phyloP scores from a whole-genome alignment of 495 filamentous ascomycete species.

The Podospora tetraspora region DNA sequence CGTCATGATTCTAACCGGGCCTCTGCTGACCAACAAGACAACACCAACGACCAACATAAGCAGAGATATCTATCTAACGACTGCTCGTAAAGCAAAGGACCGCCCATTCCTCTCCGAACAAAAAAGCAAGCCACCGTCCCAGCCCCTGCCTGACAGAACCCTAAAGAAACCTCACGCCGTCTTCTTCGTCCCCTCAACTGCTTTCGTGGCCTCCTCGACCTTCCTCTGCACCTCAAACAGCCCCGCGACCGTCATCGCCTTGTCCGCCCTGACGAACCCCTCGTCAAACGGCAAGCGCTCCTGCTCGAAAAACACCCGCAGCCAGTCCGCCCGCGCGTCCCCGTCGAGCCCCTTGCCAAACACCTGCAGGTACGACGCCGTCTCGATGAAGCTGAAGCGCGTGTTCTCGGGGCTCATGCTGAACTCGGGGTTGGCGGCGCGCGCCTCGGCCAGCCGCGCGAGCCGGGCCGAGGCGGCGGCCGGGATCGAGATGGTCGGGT shows the following conservation, averaged over 20 bases:
- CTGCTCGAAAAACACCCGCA: slow-evolving; percentile 25
- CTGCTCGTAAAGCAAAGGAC: neutral
- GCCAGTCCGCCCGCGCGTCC: slow-evolving; percentile 24
- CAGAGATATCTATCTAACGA: neutral
- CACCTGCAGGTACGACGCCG: slow-evolving; percentile 25
- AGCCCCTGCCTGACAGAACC: neutral
- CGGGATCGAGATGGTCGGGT: slow-evolving; percentile 22
- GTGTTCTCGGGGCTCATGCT: slow-evolving; percentile 16
- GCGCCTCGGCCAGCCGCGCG: slow-evolving; percentile 16
- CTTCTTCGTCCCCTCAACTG: neutral
- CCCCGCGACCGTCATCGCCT: slow-evolving; percentile 17
- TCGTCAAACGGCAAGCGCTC: slow-evolving; percentile 30
- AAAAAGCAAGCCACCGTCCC: neutral
- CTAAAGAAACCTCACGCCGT: neutral
- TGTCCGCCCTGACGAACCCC: slow-evolving; percentile 23
- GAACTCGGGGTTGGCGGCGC: slow-evolving; percentile 23
- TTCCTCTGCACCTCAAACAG: slow-evolving; percentile 23
- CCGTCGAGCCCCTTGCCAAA: slow-evolving; percentile 25
- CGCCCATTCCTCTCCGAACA: neutral
- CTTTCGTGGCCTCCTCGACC: slow-evolving; percentile 13
- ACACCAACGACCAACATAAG: neutral
- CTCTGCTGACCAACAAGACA: neutral
- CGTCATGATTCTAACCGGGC: neutral
- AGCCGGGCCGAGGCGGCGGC: slow-evolving; percentile 24
- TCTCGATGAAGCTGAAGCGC: slow-evolving; percentile 26